These are phyloP conservation scores for Lotus japonicus DNA, from an alignment of 306 rosid genomes.

Conservation along the genomic window DNA sequence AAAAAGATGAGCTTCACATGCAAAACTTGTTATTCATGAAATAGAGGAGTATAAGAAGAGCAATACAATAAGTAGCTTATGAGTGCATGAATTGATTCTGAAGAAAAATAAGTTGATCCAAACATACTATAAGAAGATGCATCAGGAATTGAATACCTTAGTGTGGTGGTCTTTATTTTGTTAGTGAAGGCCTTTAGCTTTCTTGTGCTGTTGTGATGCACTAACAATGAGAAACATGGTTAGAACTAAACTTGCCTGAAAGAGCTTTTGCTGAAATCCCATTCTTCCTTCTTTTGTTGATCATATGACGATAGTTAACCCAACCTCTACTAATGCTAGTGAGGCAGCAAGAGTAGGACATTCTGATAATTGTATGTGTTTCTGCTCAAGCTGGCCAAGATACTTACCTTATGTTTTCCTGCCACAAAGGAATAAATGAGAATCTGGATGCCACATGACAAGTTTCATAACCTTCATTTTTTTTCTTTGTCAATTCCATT, in stretches of 20 bases:
- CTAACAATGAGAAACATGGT: constrained; percentile 25
- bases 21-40: too few species aligned
- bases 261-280: constrained; percentile 26
- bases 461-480: too few species aligned
- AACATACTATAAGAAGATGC: neutral
- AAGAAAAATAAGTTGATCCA: too few species aligned
- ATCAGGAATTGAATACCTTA: constrained; percentile 31
- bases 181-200: constrained; percentile 14
- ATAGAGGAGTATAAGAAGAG: neutral
- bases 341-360: constrained; percentile 1
- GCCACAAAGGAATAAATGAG: too few species aligned
- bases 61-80: neutral
- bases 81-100: too few species aligned
- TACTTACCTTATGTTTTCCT: too few species aligned
- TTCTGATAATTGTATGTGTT: neutral
- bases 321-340: constrained; percentile 7
- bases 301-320: neutral
- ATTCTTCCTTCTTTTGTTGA: constrained; percentile 26
- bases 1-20: neutral
- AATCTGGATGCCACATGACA: too few species aligned
- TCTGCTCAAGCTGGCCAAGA: neutral
- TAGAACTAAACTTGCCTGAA: constrained; percentile 28
- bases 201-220: constrained; percentile 38
- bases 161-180: constrained; percentile 21
- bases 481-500: constrained; percentile 28